Evolutionary conservation across 352 stramenopile species (phyloP).

Genomic region (Phytophthora litchii): DNA sequence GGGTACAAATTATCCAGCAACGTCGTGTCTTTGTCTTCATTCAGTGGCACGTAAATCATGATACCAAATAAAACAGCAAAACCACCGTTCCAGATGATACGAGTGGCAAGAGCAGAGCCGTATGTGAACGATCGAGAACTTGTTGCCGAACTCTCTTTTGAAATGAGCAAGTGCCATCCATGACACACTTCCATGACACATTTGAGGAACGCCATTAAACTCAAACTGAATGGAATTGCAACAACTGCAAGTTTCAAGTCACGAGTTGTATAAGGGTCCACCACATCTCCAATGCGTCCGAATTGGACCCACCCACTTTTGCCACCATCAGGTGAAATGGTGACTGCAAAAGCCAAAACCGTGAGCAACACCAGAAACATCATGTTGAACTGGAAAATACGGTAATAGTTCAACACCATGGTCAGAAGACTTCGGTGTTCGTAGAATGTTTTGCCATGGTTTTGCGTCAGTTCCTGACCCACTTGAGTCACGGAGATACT

Average conservation of each 20-base stretch:
- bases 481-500: conserved; percentile 53
- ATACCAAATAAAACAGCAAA: conserved; percentile 61
- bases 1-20: conserved; percentile 53
- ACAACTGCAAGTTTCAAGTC: conserved; percentile 64
- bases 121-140: conserved; percentile 72
- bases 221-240: conserved; percentile 55
- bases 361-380: conserved; percentile 68
- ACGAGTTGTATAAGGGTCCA: conserved; percentile 54
- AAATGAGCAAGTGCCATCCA: conserved; percentile 65
- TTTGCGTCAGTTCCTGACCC: conserved; percentile 51
- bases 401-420: conserved; percentile 79
- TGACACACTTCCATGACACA: conserved; percentile 70
- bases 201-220: conserved; percentile 59
- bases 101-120: conserved; percentile 48
- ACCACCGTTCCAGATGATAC: conserved; percentile 65
- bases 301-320: conserved; percentile 66
- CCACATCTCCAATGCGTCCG: conserved; percentile 52
- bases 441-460: conserved; percentile 83
- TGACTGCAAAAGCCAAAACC: conserved; percentile 60
- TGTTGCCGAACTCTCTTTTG: conserved; percentile 48
- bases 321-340: conserved; percentile 63
- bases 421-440: conserved; percentile 77
- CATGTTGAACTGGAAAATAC: conserved; percentile 86
- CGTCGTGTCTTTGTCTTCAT: conserved; percentile 49
- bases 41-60: conserved; percentile 69